Percentiles rank a stretch among this genome's conserved stretches.
phyloP scores from a whole-genome alignment of 305 asterid species.

The Stenogyne calaminthoides region DNA sequence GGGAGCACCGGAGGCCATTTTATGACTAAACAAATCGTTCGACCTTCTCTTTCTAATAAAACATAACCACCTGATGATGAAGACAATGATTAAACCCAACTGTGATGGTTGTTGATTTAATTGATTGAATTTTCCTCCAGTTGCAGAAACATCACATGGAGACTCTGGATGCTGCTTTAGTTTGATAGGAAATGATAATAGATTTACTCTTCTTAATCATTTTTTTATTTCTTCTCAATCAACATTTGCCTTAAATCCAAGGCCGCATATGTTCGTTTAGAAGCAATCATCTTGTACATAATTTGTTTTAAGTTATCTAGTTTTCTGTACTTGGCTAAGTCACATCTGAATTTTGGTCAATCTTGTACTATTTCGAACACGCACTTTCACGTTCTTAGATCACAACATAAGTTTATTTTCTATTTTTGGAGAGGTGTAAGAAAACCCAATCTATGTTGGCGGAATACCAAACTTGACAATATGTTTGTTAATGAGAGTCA shows the following conservation, averaged over 20 bases:
- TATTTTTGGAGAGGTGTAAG: too few relatives aligned
- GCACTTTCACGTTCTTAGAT: too few relatives aligned
- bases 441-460: too few relatives aligned
- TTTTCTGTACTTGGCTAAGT: not conserved
- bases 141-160: slow-evolving; percentile 14
- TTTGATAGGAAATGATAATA: slow-evolving; percentile 16
- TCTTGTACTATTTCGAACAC: not conserved
- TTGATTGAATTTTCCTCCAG: not conserved
- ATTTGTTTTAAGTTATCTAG: not conserved
- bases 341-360: not conserved
- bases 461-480: too few relatives aligned
- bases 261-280: slow-evolving; percentile 23
- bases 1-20: slow-evolving; percentile 61
- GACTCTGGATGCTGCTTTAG: not conserved
- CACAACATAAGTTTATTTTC: too few relatives aligned
- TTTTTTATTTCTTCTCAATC: slow-evolving; percentile 6
- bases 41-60: slow-evolving; percentile 1
- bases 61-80: slow-evolving; percentile 30
- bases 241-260: slow-evolving; percentile 16
- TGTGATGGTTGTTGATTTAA: not conserved
- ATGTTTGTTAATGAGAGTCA: too few relatives aligned
- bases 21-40: slow-evolving; percentile 40
- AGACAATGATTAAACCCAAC: not conserved
- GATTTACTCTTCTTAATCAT: slow-evolving; percentile 14
- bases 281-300: slow-evolving; percentile 12